These are phyloP conservation scores for Diaporthe amygdali DNA, from an alignment of 2,329 filamentous ascomycete species.

Conservation along the genomic window DNA sequence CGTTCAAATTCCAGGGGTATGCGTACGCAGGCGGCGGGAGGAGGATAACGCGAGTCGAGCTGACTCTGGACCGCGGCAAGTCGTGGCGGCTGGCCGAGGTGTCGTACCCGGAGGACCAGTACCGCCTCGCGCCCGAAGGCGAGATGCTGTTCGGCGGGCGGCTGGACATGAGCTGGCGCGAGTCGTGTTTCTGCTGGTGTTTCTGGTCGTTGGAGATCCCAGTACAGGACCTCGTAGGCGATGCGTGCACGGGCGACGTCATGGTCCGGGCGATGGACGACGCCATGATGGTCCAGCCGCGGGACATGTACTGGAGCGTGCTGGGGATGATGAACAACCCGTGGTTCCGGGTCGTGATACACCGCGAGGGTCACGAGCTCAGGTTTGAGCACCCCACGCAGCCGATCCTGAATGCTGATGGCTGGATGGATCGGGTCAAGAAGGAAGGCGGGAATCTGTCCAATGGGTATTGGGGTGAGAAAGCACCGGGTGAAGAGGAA, in stretches of 20 bases:
- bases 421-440: constrained; percentile 94
- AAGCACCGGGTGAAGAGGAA: constrained; percentile 54
- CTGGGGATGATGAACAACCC: constrained; percentile 98
- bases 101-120: constrained; percentile 84
- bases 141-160: constrained; percentile 75
- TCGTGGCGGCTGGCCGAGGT: constrained; percentile 80
- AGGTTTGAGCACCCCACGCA: constrained; percentile 90
- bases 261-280: constrained; percentile 91
- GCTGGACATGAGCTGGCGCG: constrained; percentile 81
- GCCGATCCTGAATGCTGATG: constrained; percentile 75
- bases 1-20: constrained; percentile 77
- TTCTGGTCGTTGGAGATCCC: constrained; percentile 82
- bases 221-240: constrained; percentile 58
- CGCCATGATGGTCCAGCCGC: constrained; percentile 81
- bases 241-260: constrained; percentile 67
- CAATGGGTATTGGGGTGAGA: constrained; percentile 88
- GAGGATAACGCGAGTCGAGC: constrained; percentile 79
- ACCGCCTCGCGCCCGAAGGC: constrained; percentile 65
- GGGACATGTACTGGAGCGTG: constrained; percentile 96
- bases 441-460: constrained; percentile 78
- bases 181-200: constrained; percentile 88
- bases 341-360: constrained; percentile 85
- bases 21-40: constrained; percentile 90
- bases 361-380: constrained; percentile 66
- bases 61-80: constrained; percentile 83